Base-by-base conservation (phyloP, 495 filamentous ascomycete genomes). In the Penicillium paradoxum region DNA sequence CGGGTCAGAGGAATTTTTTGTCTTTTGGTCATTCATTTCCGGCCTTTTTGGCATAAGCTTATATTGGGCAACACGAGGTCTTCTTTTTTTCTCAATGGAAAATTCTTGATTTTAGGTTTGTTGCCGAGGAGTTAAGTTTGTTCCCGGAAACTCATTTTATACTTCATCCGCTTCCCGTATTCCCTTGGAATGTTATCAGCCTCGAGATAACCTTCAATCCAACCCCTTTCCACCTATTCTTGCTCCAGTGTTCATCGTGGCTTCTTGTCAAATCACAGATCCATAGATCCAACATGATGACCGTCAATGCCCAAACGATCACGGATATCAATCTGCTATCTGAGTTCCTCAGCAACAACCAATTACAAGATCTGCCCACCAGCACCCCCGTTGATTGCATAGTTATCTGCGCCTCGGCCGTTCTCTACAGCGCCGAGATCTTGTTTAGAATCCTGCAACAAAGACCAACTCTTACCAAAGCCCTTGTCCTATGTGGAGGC, bases 401-500 rank as follows among this genome's bases (percentile, higher is more conserved):
- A 41, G 55, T 71, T 11, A 79, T 67, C 4, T 59, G 33, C 18
- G 60, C 59, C 27, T 72, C 67, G 0, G 69, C 38, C 3, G 62
- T 64, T 14, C 49, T 60, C 0, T n/a, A 54, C 21, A 17, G 46
- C 7, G 54, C 58, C 10, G 50, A 57, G 17, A 2, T 19, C 0
- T 66, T 71, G 67, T 59, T 62, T 41, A 6, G 29, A 1, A 27
- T 42, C 18, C 45, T 60, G 4, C 38, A 50, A 33, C 11, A 43
- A 24, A 45, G 13, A n/a, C 65, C 70, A 8, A 30, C 40, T 27
- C 37, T 67, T 3, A 58, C 66, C 19, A 67, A 58, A 46, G 61
- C 45, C 10, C 56, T 73, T 17, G 63, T 73, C 4, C 51, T 73
- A 3, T 73, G 69, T 36, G 71, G 71, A 10, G 70, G 69, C 0